These are phyloP conservation scores for Coix lacrymajobi DNA, from an alignment of 176 grass and related monocot species.

Conservation along the genomic window DNA sequence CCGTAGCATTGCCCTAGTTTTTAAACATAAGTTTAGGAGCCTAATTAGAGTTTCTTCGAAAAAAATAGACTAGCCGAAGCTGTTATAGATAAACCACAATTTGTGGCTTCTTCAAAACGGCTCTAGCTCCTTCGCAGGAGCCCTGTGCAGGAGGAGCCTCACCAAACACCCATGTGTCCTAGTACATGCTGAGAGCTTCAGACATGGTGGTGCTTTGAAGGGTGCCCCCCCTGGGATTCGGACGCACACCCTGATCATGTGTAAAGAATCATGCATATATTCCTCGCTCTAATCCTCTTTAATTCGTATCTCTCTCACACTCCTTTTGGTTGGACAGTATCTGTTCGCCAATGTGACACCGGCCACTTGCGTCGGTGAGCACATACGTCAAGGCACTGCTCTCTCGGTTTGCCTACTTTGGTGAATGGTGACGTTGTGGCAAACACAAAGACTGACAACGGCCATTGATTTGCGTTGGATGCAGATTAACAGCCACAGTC, in stretches of 20 bases:
- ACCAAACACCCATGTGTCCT: not conserved
- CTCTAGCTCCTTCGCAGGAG: too few species aligned
- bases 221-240: not conserved
- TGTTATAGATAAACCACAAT: too few species aligned
- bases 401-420: not conserved
- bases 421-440: not conserved
- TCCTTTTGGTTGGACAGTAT: not conserved
- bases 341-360: not conserved
- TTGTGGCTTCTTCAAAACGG: too few species aligned
- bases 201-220: not conserved
- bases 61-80: too few species aligned
- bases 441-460: not conserved
- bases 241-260: conserved; percentile 27
- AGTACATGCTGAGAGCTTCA: not conserved
- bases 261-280: conserved; percentile 22
- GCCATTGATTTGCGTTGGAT: not conserved
- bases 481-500: not conserved
- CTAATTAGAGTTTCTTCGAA: too few species aligned
- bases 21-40: too few species aligned
- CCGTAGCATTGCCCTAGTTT: too few species aligned
- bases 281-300: conserved; percentile 3
- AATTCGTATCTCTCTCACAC: not conserved
- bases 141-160: too few species aligned
- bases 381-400: conserved; percentile 33
- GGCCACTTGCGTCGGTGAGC: conserved; percentile 25